Conservation (phyloP, 805 yeast species). For the Candida pini region DNA sequence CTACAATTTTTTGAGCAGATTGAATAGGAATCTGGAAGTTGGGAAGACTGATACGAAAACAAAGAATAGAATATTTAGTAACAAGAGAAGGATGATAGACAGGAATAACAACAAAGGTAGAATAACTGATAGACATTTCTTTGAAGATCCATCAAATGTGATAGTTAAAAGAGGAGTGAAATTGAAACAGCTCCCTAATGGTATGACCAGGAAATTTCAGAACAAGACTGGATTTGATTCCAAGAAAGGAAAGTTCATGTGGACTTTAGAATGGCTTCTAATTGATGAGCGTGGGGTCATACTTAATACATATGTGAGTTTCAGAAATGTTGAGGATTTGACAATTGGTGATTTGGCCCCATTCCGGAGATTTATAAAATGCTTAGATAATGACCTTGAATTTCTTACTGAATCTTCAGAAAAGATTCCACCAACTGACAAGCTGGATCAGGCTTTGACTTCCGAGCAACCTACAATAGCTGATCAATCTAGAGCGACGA, state of each 20-base stretch:
- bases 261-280: slow-evolving; percentile 77
- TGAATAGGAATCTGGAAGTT: slow-evolving; percentile 57
- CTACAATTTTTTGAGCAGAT: slow-evolving; percentile 61
- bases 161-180: slow-evolving; percentile 59
- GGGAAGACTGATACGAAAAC: slow-evolving; percentile 50
- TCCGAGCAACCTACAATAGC: no score
- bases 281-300: slow-evolving; percentile 20
- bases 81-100: slow-evolving; percentile 8
- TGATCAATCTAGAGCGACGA: background rate
- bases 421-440: background rate
- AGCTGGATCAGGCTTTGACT: no score
- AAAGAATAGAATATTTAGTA: slow-evolving; percentile 34
- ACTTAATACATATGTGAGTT: slow-evolving; percentile 27
- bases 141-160: slow-evolving; percentile 14
- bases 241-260: slow-evolving; percentile 51
- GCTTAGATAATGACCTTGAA: slow-evolving; percentile 29
- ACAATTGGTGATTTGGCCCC: slow-evolving; percentile 38
- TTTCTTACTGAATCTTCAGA: background rate
- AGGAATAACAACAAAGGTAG: slow-evolving; percentile 18
- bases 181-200: slow-evolving; percentile 57
- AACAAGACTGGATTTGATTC: slow-evolving; percentile 73
- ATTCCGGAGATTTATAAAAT: slow-evolving; percentile 25
- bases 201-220: slow-evolving; percentile 60
- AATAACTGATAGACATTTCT: slow-evolving; percentile 26
- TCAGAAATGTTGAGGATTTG: slow-evolving; percentile 34